These are phyloP conservation scores for Flagelloscypha sp. DNA, from an alignment of 768 basidiomycete genomes.

Conservation along the genomic window DNA sequence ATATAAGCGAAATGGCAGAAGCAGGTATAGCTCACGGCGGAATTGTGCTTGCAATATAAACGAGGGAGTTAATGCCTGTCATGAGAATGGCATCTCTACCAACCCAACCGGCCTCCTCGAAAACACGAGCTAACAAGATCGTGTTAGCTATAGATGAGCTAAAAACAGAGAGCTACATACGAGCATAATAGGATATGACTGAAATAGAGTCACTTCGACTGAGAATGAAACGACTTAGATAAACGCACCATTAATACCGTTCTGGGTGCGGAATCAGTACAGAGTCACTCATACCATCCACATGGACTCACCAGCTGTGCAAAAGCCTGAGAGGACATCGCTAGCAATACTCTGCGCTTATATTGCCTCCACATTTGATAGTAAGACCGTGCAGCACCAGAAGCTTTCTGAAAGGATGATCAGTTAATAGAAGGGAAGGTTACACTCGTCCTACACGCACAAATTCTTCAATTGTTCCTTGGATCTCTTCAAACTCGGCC, in stretches of 20 bases:
- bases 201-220: slow-evolving; percentile 1
- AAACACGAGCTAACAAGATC: slow-evolving; percentile 62
- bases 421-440: background rate
- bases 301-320: slow-evolving; percentile 71
- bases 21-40: slow-evolving; percentile 60
- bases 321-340: slow-evolving; percentile 94
- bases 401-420: slow-evolving; percentile 46
- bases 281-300: background rate
- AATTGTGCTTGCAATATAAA: slow-evolving; percentile 72
- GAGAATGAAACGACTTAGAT: slow-evolving; percentile 4
- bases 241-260: slow-evolving; percentile 82
- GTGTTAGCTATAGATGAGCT: slow-evolving; percentile 2
- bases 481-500: slow-evolving; percentile 87
- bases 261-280: slow-evolving; percentile 35
- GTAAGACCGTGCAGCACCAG: slow-evolving; percentile 72
- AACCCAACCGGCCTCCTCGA: slow-evolving; percentile 95
- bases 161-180: slow-evolving; percentile 37
- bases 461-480: slow-evolving; percentile 65
- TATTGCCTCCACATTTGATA: slow-evolving; percentile 80
- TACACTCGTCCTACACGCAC: slow-evolving; percentile 57
- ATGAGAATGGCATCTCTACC: slow-evolving; percentile 90
- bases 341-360: slow-evolving; percentile 79
- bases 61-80: slow-evolving; percentile 88
- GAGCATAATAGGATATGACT: slow-evolving; percentile 94
- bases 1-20: slow-evolving; percentile 4